phyloP scores from a whole-genome alignment of 148 eudicot species.

The Rhododendron vialii region DNA sequence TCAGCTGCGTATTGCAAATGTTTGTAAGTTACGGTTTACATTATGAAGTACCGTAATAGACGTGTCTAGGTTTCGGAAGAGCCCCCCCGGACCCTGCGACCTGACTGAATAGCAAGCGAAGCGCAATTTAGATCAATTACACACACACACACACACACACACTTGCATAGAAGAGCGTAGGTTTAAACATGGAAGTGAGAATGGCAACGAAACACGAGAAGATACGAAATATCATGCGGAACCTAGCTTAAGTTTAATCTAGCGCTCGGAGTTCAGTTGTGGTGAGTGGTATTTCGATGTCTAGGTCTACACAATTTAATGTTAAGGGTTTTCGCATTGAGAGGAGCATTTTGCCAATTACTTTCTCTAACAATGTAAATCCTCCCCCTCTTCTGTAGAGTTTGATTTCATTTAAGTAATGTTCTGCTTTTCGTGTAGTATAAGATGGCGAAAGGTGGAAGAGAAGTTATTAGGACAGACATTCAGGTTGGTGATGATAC shows the following conservation, averaged over 20 bases:
- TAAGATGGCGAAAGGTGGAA: constrained; percentile 44
- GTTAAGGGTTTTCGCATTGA: background rate
- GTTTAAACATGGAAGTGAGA: background rate
- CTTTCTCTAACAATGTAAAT: background rate
- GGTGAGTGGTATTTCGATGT: background rate
- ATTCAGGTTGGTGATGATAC: constrained; percentile 85
- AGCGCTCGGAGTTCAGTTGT: background rate
- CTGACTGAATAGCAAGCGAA: too few relatives aligned
- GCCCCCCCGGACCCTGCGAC: too few relatives aligned
- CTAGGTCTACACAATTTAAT: background rate
- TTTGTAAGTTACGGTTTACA: too few relatives aligned
- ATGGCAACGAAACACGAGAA: background rate
- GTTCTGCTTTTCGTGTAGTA: constrained; percentile 31
- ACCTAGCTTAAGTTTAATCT: background rate
- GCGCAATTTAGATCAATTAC: too few relatives aligned
- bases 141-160: too few relatives aligned
- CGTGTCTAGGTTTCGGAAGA: too few relatives aligned
- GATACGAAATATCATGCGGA: background rate
- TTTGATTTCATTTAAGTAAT: background rate
- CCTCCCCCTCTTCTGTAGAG: background rate
- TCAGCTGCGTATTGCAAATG: background rate
- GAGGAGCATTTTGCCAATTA: background rate
- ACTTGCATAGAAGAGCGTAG: background rate
- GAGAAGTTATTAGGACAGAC: constrained; percentile 58
- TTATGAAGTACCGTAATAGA: too few relatives aligned